Conservation (phyloP, 1,284 basidiomycete species). For the Malassezia obtusa region DNA sequence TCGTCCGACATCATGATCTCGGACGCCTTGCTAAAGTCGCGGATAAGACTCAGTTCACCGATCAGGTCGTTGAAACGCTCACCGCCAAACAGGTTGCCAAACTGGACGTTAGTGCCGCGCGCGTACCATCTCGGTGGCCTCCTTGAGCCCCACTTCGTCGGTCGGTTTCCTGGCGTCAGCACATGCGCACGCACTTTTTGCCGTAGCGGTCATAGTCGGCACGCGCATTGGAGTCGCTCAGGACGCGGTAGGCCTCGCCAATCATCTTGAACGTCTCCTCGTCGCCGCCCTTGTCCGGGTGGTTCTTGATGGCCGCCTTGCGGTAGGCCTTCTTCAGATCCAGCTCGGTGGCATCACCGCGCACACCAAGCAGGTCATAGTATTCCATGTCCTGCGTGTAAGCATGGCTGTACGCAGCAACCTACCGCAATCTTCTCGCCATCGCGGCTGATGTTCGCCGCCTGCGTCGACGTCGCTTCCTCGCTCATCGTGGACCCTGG, state of each 20-base stretch:
- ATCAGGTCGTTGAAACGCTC: slow-evolving; percentile 47
- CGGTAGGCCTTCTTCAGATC: slow-evolving; percentile 91
- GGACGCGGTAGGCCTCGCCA: slow-evolving; percentile 57
- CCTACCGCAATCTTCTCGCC: slow-evolving; percentile 36
- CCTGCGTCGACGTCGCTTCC: slow-evolving; percentile 6
- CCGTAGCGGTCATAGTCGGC: slow-evolving; percentile 92
- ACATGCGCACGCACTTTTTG: slow-evolving; percentile 60
- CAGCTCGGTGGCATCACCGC: slow-evolving; percentile 54
- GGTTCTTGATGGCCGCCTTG: slow-evolving; percentile 83
- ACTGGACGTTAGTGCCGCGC: slow-evolving; percentile 12
- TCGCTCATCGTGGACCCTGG: slow-evolving; percentile 9
- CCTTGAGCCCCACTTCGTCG: slow-evolving; percentile 45
- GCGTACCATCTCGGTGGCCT: slow-evolving; percentile 46
- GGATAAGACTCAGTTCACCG: slow-evolving; percentile 47
- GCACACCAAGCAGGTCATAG: slow-evolving; percentile 47
- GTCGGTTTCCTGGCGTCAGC: slow-evolving; percentile 31
- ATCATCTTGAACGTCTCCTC: slow-evolving; percentile 39
- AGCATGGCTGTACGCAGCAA: neutral
- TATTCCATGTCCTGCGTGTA: slow-evolving; percentile 42
- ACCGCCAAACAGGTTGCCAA: slow-evolving; percentile 47
- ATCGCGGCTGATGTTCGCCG: slow-evolving; percentile 39
- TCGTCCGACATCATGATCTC: slow-evolving; percentile 63
- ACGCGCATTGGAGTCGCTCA: slow-evolving; percentile 61
- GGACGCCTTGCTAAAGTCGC: slow-evolving; percentile 48
- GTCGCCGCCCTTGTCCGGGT: slow-evolving; percentile 49